Base-by-base conservation (phyloP, 2,329 filamentous ascomycete species). In the Colletotrichum spaethianum region DNA sequence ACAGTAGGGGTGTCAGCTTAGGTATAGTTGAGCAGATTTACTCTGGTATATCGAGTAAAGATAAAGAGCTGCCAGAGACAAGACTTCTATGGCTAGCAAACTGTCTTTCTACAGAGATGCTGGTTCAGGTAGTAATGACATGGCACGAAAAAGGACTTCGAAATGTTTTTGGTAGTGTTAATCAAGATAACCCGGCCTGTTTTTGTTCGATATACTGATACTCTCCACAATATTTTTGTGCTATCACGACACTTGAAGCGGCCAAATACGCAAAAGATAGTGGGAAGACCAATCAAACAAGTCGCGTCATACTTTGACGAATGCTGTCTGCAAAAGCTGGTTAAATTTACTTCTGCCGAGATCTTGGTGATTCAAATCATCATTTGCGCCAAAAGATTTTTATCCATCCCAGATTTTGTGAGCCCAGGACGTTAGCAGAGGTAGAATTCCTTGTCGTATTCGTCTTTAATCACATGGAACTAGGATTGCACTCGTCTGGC, bases 401-500 rank as follows among this genome's bases (percentile, higher is more conserved):
- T 91, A 23, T 93, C 93, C 83, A 89, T 91, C 28, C 80, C 83
- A 4, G 91, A n/a, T 84, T 2, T 80, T 93, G 61, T 82, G 83
- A 52, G 77, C 80, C 1, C 91, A 92, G 74, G 87, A 86, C 12
- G 87, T 90, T 20, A 33, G 50, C 40, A 33, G 57, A 88, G 89
- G 3, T 87, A 91, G 71, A 83, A 83, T 93, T 0, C 90, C 90
- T 0, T 92, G 90, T 80, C 88, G 86, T 68, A 92, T 92, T 77
- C 91, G 89, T 88, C 91, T 90, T 0, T 92, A 93, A 70, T 91
- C 91, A 0, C 87, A 84, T 64, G 90, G 90, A 0, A 90, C 90
- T 0, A 86, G 88, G 77, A 76, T 89, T 18, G 87, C 86, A 5
- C 84, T 92, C 20, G 73, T 87, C 0, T 82, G 92, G 50, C 92